Conservation (phyloP, 1,139 yeast species). For the Kazachstania sp. region DNA sequence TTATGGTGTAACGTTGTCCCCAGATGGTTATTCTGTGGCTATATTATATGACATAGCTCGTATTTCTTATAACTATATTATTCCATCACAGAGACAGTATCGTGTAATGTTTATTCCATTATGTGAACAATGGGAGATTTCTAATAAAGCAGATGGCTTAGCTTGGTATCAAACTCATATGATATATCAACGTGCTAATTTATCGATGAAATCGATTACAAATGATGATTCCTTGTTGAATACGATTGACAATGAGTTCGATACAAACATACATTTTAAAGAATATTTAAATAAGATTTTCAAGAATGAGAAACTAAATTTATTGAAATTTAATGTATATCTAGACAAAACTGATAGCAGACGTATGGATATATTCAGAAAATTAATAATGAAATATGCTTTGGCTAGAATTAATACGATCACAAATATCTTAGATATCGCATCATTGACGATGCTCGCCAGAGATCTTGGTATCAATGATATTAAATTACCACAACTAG, state of each 20-base stretch:
- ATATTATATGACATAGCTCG: conserved; percentile 31
- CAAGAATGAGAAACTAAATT: conserved; percentile 15
- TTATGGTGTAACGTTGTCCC: conserved; percentile 30
- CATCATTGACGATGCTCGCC: conserved; percentile 25
- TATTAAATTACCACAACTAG: conserved; percentile 6
- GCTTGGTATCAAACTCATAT: conserved; percentile 33
- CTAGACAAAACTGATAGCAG: conserved; percentile 7
- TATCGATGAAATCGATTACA: conserved; percentile 10
- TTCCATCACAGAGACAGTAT: conserved; percentile 29
- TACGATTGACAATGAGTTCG: conserved; percentile 1
- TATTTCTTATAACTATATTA: conserved; percentile 30
- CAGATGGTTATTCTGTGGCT: conserved; percentile 30
- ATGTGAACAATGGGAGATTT: conserved; percentile 19
- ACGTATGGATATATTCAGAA: conserved; percentile 16
- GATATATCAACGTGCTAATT: conserved; percentile 19
- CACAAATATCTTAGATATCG: conserved; percentile 27
- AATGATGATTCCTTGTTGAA: not conserved
- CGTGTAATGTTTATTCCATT: conserved; percentile 29
- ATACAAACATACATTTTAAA: conserved; percentile 16
- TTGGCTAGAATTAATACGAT: conserved; percentile 15
- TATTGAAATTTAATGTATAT: conserved; percentile 24
- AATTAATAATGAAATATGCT: conserved; percentile 26
- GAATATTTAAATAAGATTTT: conserved; percentile 21
- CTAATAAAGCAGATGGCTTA: conserved; percentile 26
- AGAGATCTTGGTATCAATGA: conserved; percentile 9